Evolutionary conservation across 371 early-diverging fungal species (phyloP), one percentile per base, ranked within the genome.

Genomic region (Paraphysoderma sedebokerense): DNA sequence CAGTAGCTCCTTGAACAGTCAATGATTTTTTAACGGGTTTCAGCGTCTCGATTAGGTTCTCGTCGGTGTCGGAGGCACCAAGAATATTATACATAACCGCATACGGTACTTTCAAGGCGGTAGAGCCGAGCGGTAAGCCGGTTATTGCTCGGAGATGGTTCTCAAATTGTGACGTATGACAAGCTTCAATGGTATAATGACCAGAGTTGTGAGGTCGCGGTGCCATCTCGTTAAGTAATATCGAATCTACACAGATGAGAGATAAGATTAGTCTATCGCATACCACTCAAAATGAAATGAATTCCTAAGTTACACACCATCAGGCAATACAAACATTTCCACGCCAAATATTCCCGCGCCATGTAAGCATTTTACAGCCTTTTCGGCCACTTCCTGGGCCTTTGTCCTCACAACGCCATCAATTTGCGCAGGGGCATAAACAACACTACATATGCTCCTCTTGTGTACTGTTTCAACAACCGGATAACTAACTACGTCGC

Each of bases 161-260:
- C 56, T 96, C 97, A 53, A 79, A 96, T 61, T 96, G 97, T 15
- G 91, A 90, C 5, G 97, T 93, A 36, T 85, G 68, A 61, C 92
- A 92, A 1, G 93, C 93, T 57, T 96, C 97, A 51, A 87, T 90
- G 2, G 97, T 92, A 58, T 89, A 92, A 60, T 96, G 97, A 46
- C 97, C 97, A 20, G 92, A 92, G 68, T 96, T 96, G 66, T 96
- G 97, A 31, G 97, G 95, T 17, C 97, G 82, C 34, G 97, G 97
- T 3, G 97, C 97, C 53, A 96, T 85, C 60, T 96, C 97, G 61
- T 96, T 96, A 56, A 93, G 62, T 12, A 85, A 59, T 44, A 95
- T 79, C 4, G 72, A 58, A 38, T 68, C 78, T 77, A 47, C 24
- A 11, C 19, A 28, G 40, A 23, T n/a, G 30, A 32, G 32, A n/a